Evolutionary conservation across 805 yeast genomes (phyloP).

Genomic region (Dipodascopsis tothii): DNA sequence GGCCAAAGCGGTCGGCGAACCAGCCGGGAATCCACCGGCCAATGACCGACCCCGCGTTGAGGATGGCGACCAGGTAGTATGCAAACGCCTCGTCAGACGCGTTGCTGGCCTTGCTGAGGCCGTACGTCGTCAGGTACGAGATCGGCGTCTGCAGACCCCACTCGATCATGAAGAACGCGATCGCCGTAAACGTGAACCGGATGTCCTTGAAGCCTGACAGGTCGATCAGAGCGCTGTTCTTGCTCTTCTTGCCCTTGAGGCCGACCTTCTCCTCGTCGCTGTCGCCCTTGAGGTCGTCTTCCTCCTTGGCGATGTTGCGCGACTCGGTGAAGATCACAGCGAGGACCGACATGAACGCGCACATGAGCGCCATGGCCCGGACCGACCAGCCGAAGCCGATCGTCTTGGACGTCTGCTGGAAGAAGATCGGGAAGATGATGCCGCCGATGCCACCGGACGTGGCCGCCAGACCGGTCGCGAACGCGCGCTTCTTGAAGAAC

Average conservation of each 20-base stretch:
- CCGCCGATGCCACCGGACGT: constrained; percentile 67
- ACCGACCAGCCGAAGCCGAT: constrained; percentile 60
- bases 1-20: constrained; percentile 42
- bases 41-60: constrained; percentile 34
- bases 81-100: constrained; percentile 11
- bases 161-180: constrained; percentile 28
- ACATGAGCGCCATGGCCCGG: constrained; percentile 40
- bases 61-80: constrained; percentile 28
- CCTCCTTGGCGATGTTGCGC: constrained; percentile 29
- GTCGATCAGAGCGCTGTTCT: constrained; percentile 12
- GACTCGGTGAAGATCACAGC: constrained; percentile 35
- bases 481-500: constrained; percentile 50
- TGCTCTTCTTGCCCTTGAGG: constrained; percentile 10
- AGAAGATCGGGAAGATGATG: constrained; percentile 48
- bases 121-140: constrained; percentile 31
- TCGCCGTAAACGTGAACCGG: constrained; percentile 24
- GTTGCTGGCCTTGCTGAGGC: constrained; percentile 26
- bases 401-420: constrained; percentile 38
- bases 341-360: constrained; percentile 27
- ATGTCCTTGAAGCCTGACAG: constrained; percentile 27
- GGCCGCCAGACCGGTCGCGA: constrained; percentile 55
- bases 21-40: constrained; percentile 46
- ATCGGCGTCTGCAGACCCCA: constrained; percentile 30
- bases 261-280: constrained; percentile 25
- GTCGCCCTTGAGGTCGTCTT: constrained; percentile 22